Evolutionary conservation across 176 grass and related monocot genomes (phyloP).

Genomic region (Elymus sibiricus): DNA sequence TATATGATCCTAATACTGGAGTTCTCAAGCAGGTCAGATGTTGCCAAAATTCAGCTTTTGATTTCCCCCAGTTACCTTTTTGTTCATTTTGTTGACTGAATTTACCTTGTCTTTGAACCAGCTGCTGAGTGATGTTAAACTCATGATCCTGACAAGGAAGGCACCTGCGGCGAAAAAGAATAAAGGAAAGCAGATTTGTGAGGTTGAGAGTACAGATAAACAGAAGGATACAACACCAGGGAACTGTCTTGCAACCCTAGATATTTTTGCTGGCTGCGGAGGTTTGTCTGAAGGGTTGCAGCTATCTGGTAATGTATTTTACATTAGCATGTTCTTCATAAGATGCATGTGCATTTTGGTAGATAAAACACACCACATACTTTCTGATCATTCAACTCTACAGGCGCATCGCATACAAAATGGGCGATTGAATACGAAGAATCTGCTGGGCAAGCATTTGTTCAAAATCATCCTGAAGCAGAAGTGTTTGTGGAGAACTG

Average conservation of each 20-base stretch:
- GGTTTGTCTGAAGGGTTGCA: conserved; percentile 74
- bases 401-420: conserved; percentile 63
- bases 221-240: conserved; percentile 29
- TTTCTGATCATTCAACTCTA: conserved; percentile 27
- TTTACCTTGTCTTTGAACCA: conserved; percentile 19
- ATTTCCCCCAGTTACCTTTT: background rate
- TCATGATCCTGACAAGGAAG: conserved; percentile 34
- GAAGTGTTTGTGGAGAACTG: conserved; percentile 75
- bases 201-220: conserved; percentile 27
- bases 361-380: background rate
- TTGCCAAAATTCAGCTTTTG: background rate
- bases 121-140: conserved; percentile 42
- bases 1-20: conserved; percentile 56
- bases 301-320: conserved; percentile 48
- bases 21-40: conserved; percentile 55
- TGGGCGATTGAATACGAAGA: conserved; percentile 86
- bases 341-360: background rate
- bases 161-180: conserved; percentile 40
- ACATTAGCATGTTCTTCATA: background rate
- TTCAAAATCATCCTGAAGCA: conserved; percentile 67
- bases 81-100: conserved; percentile 1
- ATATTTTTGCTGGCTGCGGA: conserved; percentile 81
- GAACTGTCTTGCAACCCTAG: conserved; percentile 56
- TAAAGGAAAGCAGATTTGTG: conserved; percentile 67
- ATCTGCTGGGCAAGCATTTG: conserved; percentile 75